Evolutionary conservation across 2,329 filamentous ascomycete species (phyloP), one percentile per base, ranked within the genome.

Genomic region (Pseudogymnoascus sp.): DNA sequence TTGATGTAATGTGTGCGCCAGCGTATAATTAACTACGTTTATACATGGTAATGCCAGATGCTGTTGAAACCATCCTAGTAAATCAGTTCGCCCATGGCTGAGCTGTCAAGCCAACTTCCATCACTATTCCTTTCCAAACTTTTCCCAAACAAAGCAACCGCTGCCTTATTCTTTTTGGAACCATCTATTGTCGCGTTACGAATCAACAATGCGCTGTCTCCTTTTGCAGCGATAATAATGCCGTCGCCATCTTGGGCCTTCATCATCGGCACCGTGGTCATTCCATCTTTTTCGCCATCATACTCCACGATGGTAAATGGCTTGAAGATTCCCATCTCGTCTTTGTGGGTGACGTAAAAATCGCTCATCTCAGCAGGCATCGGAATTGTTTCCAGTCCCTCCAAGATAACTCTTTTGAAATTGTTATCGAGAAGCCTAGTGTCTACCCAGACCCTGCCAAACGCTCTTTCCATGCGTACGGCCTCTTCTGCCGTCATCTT

Each of bases 361-460:
- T 52, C 45, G 26, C 26, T 52, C 26, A 52, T 52, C 26, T 52
- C 45, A 19, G 45, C 26, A 19, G 61, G 61, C 30, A 61, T 55
- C n/a, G 23, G 10, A 8, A 63, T 55, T 6, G 59, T 15, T 52
- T 67, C 61, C n/a, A 66, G 57, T 33, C 65, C 65, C 34, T 67
- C 62, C 12, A 68, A 63, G n/a, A 67, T 62, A n/a, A 65, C 52
- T 12, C 67, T 64, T 56, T 61, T 68, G 19, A 33, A 30, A 26
- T 39, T 69, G 19, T 59, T 19, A 33, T 60, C 60, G 18, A 60
- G 52, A 35, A 61, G 62, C 9, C 64, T 67, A 1, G 72, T 55
- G 45, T 66, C 67, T 59, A 75, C 86, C 89, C 89, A 95, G 5
- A 89, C 71, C 3, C 82, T 75, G 0, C 84, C 85, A 12, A 92